These are phyloP conservation scores for Paspalum vaginatum DNA, from an alignment of 176 grass and related monocot genomes.

Conservation along the genomic window DNA sequence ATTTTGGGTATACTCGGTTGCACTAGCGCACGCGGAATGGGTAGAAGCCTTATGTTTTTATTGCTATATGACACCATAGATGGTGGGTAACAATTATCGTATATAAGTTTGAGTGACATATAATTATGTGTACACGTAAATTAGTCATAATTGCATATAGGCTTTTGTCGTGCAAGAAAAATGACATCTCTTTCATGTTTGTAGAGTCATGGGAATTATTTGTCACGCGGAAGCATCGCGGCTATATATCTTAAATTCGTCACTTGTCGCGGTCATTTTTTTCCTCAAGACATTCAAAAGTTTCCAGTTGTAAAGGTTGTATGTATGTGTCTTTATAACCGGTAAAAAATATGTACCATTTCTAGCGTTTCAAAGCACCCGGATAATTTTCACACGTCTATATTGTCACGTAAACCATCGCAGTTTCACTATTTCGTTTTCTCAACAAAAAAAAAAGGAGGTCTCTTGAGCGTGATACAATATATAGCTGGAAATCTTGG, in stretches of 20 bases:
- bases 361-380: background rate
- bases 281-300: too few relatives aligned
- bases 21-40: background rate
- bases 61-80: background rate
- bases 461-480: conserved; percentile 3
- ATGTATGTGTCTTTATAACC: too few relatives aligned
- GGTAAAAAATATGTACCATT: too few relatives aligned
- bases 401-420: background rate
- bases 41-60: background rate
- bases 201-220: background rate
- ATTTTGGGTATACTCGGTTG: background rate
- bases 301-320: too few relatives aligned
- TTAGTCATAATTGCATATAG: background rate
- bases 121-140: background rate
- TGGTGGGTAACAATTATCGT: background rate
- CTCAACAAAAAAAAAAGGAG: background rate
- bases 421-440: background rate
- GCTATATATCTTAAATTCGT: background rate
- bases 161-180: conserved; percentile 19
- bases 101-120: background rate
- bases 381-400: too few relatives aligned
- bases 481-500: conserved; percentile 28
- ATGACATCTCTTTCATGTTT: background rate
- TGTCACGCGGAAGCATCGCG: background rate
- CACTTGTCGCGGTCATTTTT: too few relatives aligned